Evolutionary conservation across 148 eudicot genomes (phyloP), one percentile per base, ranked within the genome.

Genomic region (Silene conica): DNA sequence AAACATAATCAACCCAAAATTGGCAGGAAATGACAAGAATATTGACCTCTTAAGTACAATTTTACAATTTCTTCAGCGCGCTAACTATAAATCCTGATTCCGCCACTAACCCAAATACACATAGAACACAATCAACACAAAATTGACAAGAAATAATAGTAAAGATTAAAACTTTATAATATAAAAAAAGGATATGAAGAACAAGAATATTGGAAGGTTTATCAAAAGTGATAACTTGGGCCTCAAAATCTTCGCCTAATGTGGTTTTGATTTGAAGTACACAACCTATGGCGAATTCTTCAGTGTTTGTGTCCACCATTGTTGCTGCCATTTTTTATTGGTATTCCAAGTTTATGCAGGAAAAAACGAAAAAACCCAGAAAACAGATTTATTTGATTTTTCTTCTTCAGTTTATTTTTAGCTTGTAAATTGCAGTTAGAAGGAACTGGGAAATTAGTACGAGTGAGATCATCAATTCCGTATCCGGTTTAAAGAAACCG

Each of bases 241-340:
- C 93, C 70, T 95, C 93, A 34, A 95, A 90, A 77, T 90, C 93
- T n/a, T 95, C 97, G 1, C 97, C 97, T 1, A 95, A 73, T 13
- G 97, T 89, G 10, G 98, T 95, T 66, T 92, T 95, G 79, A 95
- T 95, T 8, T 91, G 87, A 18, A 95, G 85, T 1, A 87, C 80
- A 67, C 96, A 85, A 0, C 98, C 98, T 5, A 87, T 75, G 23
- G 92, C 90, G 73, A 94, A 87, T 5, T 90, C 96, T 25, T 88
- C 93, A 23, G 55, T 76, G 74, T 31, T 73, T 48, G 82, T 21
- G 63, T 80, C 86, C 63, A 45, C 57, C 63, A 66, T 75, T 73
- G 54, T 75, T 75, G 82, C 85, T 73, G 71, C 57, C 71, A 68
- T 68, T 54, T 67, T 67, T 22, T 7, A 62, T 80, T 77, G 65